Conservation (phyloP, 2,329 filamentous ascomycete species). For the Epichloe gansuensis region DNA sequence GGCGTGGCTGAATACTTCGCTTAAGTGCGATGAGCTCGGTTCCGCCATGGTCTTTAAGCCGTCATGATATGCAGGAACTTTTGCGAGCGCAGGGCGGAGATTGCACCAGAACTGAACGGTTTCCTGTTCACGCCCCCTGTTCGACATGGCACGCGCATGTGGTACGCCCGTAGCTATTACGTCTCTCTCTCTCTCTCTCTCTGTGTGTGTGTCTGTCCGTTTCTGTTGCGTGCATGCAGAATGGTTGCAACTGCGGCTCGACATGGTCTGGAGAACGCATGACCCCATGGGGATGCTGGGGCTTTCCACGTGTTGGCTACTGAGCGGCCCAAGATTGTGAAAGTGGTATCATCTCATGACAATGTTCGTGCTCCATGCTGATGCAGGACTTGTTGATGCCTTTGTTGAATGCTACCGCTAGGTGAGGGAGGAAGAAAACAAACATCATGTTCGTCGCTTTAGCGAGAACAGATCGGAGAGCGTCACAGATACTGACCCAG, state of each 20-base stretch:
- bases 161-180: too few species aligned
- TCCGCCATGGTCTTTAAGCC: not conserved
- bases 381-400: too few species aligned
- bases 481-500: not conserved
- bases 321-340: not conserved
- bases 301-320: slow-evolving; percentile 6
- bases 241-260: not conserved
- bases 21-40: not conserved
- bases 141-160: not conserved
- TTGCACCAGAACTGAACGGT: slow-evolving; percentile 8
- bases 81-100: slow-evolving; percentile 10
- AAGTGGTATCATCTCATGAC: not conserved
- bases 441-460: too few species aligned
- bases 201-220: too few species aligned
- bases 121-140: slow-evolving; percentile 4
- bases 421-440: too few species aligned
- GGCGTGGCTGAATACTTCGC: not conserved
- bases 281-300: slow-evolving; percentile 9
- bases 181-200: too few species aligned
- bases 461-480: too few species aligned
- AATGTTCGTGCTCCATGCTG: too few species aligned
- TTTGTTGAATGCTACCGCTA: too few species aligned
- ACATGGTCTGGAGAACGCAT: slow-evolving; percentile 1
- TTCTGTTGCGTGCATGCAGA: not conserved
- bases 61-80: slow-evolving; percentile 10